A percentile compares a stretch with the other conserved stretches of the same genome.
phyloP scores from a whole-genome alignment of 106 monocot species.

The Dendrobium huoshanense region DNA sequence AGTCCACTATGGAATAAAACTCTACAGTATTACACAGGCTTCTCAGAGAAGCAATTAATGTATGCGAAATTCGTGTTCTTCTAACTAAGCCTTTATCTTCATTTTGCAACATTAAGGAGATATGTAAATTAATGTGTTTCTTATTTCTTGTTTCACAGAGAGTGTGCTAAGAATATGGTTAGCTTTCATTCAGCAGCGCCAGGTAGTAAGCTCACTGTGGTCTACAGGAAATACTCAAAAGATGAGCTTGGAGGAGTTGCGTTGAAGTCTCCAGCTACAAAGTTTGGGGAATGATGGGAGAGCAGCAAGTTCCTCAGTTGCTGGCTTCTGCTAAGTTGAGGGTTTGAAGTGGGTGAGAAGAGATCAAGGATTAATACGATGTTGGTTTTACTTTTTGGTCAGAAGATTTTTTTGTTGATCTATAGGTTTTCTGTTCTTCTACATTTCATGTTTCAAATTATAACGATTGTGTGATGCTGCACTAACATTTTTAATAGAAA shows the following conservation, averaged over 20 bases:
- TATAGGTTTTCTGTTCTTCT: too few relatives aligned
- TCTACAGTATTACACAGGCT: slow-evolving; percentile 44
- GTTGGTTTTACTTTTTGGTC: too few relatives aligned
- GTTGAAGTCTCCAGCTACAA: slow-evolving; percentile 27
- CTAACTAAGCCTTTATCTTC: not conserved
- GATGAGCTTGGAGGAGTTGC: slow-evolving; percentile 34
- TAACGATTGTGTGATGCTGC: too few relatives aligned
- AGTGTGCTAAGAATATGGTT: slow-evolving; percentile 26
- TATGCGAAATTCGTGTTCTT: slow-evolving; percentile 12
- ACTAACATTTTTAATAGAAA: too few relatives aligned
- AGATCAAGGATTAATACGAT: too few relatives aligned
- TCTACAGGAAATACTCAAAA: slow-evolving; percentile 49
- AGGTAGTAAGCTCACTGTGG: slow-evolving; percentile 40
- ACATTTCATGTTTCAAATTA: too few relatives aligned
- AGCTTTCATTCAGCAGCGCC: slow-evolving; percentile 28
- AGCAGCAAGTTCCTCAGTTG: not conserved
- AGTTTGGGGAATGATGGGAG: slow-evolving; percentile 9
- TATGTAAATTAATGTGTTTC: not conserved
- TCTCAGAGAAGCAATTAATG: slow-evolving; percentile 39
- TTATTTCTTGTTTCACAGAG: slow-evolving; percentile 18
- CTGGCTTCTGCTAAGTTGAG: slow-evolving; percentile 10
- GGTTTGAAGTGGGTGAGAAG: slow-evolving; percentile 20
- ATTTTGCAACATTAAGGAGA: not conserved
- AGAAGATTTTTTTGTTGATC: too few relatives aligned
- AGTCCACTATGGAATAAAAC: slow-evolving; percentile 50